phyloP scores from a whole-genome alignment of 2,329 filamentous ascomycete genomes.

The Pseudomassariella vexata region DNA sequence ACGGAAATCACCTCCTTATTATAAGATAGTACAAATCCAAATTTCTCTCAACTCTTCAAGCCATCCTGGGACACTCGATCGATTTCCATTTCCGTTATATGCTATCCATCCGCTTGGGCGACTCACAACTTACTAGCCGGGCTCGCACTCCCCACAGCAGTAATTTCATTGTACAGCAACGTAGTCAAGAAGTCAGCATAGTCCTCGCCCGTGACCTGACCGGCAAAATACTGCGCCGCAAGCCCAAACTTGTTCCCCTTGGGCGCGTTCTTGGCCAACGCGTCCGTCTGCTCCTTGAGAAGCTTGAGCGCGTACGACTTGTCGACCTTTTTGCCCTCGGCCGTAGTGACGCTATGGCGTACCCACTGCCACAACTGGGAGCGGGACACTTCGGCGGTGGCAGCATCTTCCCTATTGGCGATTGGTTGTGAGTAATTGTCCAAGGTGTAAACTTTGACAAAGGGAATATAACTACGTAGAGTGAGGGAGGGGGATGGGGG shows the following conservation, averaged over 20 bases:
- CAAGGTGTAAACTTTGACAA: background rate
- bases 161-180: constrained; percentile 28
- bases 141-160: constrained; percentile 21
- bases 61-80: no score
- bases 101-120: no score
- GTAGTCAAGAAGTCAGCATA: constrained; percentile 92
- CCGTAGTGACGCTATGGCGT: constrained; percentile 65
- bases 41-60: no score
- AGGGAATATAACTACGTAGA: no score
- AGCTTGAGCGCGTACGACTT: constrained; percentile 85
- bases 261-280: constrained; percentile 66
- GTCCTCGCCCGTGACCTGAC: constrained; percentile 93
- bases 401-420: constrained; percentile 80
- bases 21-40: no score
- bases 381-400: constrained; percentile 91
- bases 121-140: constrained; percentile 25
- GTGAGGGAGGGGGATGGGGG: constrained; percentile 17
- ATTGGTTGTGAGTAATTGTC: background rate
- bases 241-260: constrained; percentile 90
- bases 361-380: constrained; percentile 97
- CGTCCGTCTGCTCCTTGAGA: constrained; percentile 77
- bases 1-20: no score
- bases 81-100: no score
- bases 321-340: constrained; percentile 87
- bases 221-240: constrained; percentile 86